phyloP scores from a whole-genome alignment of 2,329 filamentous ascomycete genomes.

The Cladosporium sp. region DNA sequence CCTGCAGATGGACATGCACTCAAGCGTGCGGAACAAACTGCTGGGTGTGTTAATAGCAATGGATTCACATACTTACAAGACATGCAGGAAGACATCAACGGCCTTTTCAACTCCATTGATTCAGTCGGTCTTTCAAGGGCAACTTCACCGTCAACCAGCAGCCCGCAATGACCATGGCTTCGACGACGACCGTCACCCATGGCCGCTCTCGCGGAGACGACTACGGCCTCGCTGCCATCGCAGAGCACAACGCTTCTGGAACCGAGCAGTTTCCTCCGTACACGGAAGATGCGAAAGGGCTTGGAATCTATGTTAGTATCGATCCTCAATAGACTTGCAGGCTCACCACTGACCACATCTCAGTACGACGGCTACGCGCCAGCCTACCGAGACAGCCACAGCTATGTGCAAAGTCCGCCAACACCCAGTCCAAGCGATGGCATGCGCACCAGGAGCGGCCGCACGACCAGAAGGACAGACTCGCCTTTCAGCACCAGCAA shows the following conservation, averaged over 20 bases:
- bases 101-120: conserved; percentile 20
- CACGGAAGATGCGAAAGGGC: conserved; percentile 35
- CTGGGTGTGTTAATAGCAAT: conserved; percentile 28
- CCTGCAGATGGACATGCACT: conserved; percentile 29
- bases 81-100: conserved; percentile 31
- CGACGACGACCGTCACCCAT: conserved; percentile 27
- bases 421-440: conserved; percentile 46
- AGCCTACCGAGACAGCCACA: conserved; percentile 28
- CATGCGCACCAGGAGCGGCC: conserved; percentile 43
- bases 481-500: conserved; percentile 39
- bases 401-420: conserved; percentile 40
- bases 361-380: conserved; percentile 31
- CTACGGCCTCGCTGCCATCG: conserved; percentile 43
- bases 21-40: conserved; percentile 34
- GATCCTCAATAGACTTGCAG: conserved; percentile 7
- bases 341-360: conserved; percentile 24
- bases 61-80: conserved; percentile 36
- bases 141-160: conserved; percentile 1
- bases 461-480: conserved; percentile 36
- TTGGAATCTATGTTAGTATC: conserved; percentile 35
- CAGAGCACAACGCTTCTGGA: conserved; percentile 44
- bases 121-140: not conserved
- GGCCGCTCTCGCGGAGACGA: conserved; percentile 23
- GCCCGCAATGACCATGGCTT: conserved; percentile 10
- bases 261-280: conserved; percentile 37